Percentiles rank a stretch among this genome's conserved stretches.
phyloP scores from a whole-genome alignment of 208 protist genomes.

The Trypanosoma scelopori region DNA sequence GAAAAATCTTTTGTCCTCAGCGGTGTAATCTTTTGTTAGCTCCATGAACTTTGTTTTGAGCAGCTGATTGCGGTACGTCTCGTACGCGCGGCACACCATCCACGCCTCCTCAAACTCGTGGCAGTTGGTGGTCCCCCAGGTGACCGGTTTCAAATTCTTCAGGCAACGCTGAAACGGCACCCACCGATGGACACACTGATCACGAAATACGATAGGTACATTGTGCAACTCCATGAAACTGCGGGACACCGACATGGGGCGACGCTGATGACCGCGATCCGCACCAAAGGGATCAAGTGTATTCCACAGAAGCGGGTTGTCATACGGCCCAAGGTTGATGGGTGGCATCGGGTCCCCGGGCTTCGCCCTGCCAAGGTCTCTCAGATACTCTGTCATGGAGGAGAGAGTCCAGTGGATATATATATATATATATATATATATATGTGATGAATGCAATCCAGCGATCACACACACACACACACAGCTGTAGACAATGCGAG shows the following conservation, averaged over 20 bases:
- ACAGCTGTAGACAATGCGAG: constrained; percentile 10
- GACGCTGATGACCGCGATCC: constrained; percentile 88
- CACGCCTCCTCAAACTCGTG: constrained; percentile 90
- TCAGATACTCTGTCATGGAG: constrained; percentile 86
- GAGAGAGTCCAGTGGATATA: constrained; percentile 8
- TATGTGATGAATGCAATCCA: too few species aligned
- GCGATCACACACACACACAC: neutral
- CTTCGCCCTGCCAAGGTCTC: constrained; percentile 55
- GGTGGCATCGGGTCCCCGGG: constrained; percentile 66
- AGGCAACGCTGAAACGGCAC: constrained; percentile 84
- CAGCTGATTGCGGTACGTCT: constrained; percentile 86
- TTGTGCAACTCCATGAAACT: constrained; percentile 89
- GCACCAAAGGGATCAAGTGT: constrained; percentile 89
- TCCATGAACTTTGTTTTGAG: constrained; percentile 91
- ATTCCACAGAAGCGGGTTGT: constrained; percentile 91
- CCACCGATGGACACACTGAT: constrained; percentile 90
- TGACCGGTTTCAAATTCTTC: constrained; percentile 84
- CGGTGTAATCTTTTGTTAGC: constrained; percentile 89
- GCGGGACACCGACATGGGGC: constrained; percentile 86
- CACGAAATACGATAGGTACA: constrained; percentile 83
- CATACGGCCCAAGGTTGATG: constrained; percentile 88
- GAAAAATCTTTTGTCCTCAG: constrained; percentile 91
- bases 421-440: constrained; percentile 17
- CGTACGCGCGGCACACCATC: constrained; percentile 86
- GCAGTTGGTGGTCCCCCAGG: constrained; percentile 85